Conservation (phyloP, 257 asterid species). For the Capsicum pubescens region DNA sequence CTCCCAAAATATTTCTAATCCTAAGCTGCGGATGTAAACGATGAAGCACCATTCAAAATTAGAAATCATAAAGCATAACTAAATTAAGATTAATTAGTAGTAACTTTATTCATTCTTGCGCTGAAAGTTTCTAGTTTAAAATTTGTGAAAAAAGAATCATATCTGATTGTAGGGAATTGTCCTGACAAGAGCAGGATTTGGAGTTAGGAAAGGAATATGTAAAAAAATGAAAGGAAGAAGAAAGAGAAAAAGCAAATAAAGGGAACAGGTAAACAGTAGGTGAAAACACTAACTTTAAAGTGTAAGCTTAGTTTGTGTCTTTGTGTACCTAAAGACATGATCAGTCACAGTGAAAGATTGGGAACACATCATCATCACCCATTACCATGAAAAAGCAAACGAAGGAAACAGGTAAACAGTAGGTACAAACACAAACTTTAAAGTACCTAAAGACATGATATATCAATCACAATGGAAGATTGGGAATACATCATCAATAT, state of each 20-base stretch:
- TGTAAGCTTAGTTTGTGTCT: constrained; percentile 35
- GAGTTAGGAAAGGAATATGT: constrained; percentile 18
- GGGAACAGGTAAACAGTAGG: constrained; percentile 37
- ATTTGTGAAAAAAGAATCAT: not conserved
- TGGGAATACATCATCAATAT: constrained; percentile 38
- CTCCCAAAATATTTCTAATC: not conserved
- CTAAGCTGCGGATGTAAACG: not conserved
- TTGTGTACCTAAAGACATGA: constrained; percentile 51
- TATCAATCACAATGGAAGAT: constrained; percentile 47
- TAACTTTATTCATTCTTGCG: not conserved
- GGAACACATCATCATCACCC: constrained; percentile 37
- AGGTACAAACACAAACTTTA: constrained; percentile 42
- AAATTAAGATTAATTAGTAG: not conserved
- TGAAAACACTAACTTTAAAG: constrained; percentile 41
- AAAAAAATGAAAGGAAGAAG: constrained; percentile 37
- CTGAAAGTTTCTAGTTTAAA: constrained; percentile 19
- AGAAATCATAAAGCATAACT: not conserved
- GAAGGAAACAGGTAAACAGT: constrained; percentile 35
- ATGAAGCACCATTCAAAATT: not conserved
- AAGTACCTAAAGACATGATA: constrained; percentile 46
- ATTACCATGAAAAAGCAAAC: constrained; percentile 31
- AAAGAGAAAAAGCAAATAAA: constrained; percentile 20
- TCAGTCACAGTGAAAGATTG: constrained; percentile 51
- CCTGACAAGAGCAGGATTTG: constrained; percentile 6
- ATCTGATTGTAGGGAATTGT: constrained; percentile 21